Evolutionary conservation across 805 yeast species (phyloP), one percentile per base, ranked within the genome.

Genomic region (Wickerhamiella dianesei): DNA sequence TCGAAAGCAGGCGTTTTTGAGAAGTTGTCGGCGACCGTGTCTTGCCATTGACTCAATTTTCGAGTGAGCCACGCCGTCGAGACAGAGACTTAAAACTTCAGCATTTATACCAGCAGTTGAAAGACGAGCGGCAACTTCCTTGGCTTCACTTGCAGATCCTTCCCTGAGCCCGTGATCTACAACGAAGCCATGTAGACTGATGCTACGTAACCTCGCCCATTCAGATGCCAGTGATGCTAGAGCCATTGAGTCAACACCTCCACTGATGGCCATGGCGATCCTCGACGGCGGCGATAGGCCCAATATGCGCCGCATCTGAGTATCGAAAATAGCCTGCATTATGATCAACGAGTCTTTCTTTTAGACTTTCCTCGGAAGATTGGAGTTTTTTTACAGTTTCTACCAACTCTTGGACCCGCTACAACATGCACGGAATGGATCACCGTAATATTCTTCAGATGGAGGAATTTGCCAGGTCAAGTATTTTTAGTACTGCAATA

Each of bases 191-290:
- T 49, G 29, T 17, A 74, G 51, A 1, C 53, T 49, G 2, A 64
- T 56, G 4, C 61, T 55, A 42, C 63, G 50, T 2, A 50, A 45
- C 2, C 44, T 48, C 9, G 67, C 62, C 53, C 65, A 72, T 21
- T 63, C 59, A 0, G 65, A 50, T 3, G 79, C 59, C 17, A 81
- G 63, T 52, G 71, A 71, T 0, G 82, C 68, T 40, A 83, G 59
- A 13, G 82, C 78, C 77, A 82, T 77, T 1, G 92, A 82, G 58
- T 83, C 94, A 0, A 80, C 86, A 1, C 94, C 94, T 1, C 94
- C 94, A 14, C 86, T 78, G 1, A 83, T 70, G 0, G 87, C 86
- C 16, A 83, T 60, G 3, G 69, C 75, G 0, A 76, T 48, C 25
- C 50, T 58, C 1, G 37, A 14, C 1, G 55, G 55, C 4, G 54